These are phyloP conservation scores for Phialocephala sp. DNA, from an alignment of 2,329 filamentous ascomycete genomes.

Conservation along the genomic window DNA sequence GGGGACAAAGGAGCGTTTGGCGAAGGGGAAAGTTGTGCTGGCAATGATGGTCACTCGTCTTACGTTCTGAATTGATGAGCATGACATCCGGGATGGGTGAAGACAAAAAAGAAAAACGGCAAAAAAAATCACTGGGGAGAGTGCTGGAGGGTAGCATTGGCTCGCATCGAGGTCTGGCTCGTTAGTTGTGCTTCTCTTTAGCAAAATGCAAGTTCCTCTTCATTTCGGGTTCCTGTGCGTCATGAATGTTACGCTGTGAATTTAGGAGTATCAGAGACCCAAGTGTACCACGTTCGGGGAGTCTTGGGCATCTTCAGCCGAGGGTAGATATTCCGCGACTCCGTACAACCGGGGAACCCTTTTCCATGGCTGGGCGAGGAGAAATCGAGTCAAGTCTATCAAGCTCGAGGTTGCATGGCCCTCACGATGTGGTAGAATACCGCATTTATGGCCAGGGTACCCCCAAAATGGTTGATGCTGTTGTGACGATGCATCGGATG, in stretches of 20 bases:
- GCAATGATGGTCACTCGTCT: conserved; percentile 38
- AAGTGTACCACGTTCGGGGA: not conserved
- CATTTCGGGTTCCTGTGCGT: conserved; percentile 1
- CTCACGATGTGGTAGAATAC: conserved; percentile 1
- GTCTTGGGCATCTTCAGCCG: not conserved
- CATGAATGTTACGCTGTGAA: not conserved
- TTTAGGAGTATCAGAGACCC: not conserved
- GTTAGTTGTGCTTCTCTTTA: conserved; percentile 33
- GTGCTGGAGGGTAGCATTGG: conserved; percentile 28
- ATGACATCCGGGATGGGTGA: conserved; percentile 36
- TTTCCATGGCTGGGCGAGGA: not conserved
- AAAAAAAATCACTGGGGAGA: conserved; percentile 35
- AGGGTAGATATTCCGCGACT: conserved; percentile 9
- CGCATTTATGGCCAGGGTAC: not conserved
- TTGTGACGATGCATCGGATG: too few species aligned
- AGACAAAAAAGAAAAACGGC: conserved; percentile 23
- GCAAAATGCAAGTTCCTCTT: conserved; percentile 33
- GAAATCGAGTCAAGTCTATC: not conserved
- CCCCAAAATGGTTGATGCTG: not conserved
- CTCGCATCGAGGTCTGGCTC: conserved; percentile 36
- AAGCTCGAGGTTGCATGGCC: not conserved
- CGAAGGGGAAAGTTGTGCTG: conserved; percentile 27
- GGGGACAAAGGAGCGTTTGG: conserved; percentile 20
- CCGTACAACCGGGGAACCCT: conserved; percentile 15
- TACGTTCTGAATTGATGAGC: conserved; percentile 36